Conservation (phyloP, 2,329 filamentous ascomycete genomes). For the Leptographium lundbergii region DNA sequence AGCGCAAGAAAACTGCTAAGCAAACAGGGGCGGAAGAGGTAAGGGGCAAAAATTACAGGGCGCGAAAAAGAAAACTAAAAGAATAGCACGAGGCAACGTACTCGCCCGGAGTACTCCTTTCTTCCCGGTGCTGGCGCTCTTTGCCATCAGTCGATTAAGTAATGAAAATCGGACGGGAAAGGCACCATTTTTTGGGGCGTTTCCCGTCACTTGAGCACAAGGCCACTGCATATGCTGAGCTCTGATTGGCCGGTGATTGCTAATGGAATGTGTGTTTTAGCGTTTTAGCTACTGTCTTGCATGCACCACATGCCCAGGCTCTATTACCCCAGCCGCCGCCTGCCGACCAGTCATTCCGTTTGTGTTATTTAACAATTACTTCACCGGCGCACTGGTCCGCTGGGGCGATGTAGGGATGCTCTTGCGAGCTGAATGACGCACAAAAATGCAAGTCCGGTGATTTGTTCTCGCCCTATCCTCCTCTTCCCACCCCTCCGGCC, state of each 20-base stretch:
- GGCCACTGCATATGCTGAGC: background rate
- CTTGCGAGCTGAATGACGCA: background rate
- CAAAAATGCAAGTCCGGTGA: background rate
- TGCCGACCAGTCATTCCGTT: slow-evolving; percentile 8
- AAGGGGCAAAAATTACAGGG: background rate
- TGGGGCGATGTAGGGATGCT: background rate
- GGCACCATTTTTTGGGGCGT: background rate
- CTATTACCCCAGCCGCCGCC: background rate
- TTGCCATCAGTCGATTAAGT: slow-evolving; percentile 5
- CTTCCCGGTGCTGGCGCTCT: background rate
- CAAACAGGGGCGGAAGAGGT: background rate
- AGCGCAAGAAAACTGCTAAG: background rate
- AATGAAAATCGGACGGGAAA: slow-evolving; percentile 4
- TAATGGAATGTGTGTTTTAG: slow-evolving; percentile 7
- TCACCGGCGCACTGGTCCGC: background rate
- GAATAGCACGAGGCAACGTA: background rate
- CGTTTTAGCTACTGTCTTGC: background rate
- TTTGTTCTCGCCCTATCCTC: background rate
- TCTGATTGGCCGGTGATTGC: slow-evolving; percentile 10
- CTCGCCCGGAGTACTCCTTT: background rate
- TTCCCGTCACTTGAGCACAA: slow-evolving; percentile 6
- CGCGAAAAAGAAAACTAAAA: background rate
- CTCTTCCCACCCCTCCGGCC: background rate
- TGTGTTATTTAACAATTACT: slow-evolving; percentile 12
- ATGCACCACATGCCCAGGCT: background rate